These are phyloP conservation scores for Candida maesae DNA, from an alignment of 805 yeast species.

Conservation along the genomic window DNA sequence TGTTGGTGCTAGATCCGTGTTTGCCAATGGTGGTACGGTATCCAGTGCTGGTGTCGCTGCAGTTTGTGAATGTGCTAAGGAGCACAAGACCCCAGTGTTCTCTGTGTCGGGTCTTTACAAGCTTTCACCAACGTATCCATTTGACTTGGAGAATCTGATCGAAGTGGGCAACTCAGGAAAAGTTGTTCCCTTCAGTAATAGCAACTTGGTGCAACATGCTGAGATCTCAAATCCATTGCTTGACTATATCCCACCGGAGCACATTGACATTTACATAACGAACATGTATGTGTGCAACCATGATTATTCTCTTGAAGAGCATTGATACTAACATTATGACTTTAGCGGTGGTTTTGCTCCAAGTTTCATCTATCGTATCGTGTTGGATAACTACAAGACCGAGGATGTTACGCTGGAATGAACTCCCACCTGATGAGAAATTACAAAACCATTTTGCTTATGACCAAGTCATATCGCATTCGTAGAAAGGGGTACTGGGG, in stretches of 20 bases:
- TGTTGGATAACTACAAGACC: constrained; percentile 86
- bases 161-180: constrained; percentile 96
- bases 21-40: constrained; percentile 94
- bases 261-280: constrained; percentile 90
- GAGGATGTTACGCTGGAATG: constrained; percentile 68
- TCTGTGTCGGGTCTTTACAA: constrained; percentile 94
- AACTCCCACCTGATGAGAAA: neutral
- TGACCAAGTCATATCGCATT: too few relatives aligned
- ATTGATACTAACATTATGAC: constrained; percentile 20
- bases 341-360: constrained; percentile 87
- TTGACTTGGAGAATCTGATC: constrained; percentile 72
- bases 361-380: constrained; percentile 90
- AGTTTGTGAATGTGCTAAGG: constrained; percentile 94
- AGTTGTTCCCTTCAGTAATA: constrained; percentile 72
- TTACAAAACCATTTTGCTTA: neutral
- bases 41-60: constrained; percentile 87
- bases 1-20: constrained; percentile 86
- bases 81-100: constrained; percentile 92
- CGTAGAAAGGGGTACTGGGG: too few relatives aligned
- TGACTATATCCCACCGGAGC: constrained; percentile 91
- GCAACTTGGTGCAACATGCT: constrained; percentile 63
- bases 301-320: too few relatives aligned
- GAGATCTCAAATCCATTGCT: constrained; percentile 83
- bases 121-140: constrained; percentile 85
- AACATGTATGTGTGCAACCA: constrained; percentile 48